A percentile compares a stretch with the other conserved stretches of the same genome.
These are phyloP conservation scores for Davidsoniella neocaledoniae DNA, from an alignment of 2,329 filamentous ascomycete species.

Conservation along the genomic window DNA sequence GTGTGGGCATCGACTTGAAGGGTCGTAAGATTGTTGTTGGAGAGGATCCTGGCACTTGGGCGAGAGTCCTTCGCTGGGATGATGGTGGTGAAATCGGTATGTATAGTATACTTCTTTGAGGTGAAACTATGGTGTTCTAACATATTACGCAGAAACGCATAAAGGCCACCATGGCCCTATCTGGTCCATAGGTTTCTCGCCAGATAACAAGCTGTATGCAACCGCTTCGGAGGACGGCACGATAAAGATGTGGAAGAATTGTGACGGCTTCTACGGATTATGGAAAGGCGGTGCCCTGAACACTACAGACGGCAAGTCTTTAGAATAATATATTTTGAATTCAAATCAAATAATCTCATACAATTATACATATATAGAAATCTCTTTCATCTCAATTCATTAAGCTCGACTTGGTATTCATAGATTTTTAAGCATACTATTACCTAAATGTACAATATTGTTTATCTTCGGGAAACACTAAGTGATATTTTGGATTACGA, in stretches of 20 bases:
- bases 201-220: constrained; percentile 88
- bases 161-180: constrained; percentile 96
- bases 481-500: too few relatives aligned
- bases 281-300: constrained; percentile 35
- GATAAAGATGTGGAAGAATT: constrained; percentile 78
- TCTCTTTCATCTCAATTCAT: neutral
- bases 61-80: constrained; percentile 83
- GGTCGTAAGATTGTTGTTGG: constrained; percentile 77
- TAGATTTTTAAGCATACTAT: too few relatives aligned
- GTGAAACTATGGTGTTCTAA: constrained; percentile 9
- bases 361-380: neutral
- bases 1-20: constrained; percentile 71
- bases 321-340: constrained; percentile 9
- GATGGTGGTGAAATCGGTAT: constrained; percentile 60
- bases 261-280: constrained; percentile 45
- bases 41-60: constrained; percentile 86
- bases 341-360: too few relatives aligned
- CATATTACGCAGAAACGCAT: constrained; percentile 49
- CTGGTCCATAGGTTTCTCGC: constrained; percentile 89
- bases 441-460: too few relatives aligned
- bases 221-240: constrained; percentile 96
- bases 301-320: constrained; percentile 11
- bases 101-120: constrained; percentile 16
- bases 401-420: neutral
- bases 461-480: too few relatives aligned